Evolutionary conservation across 2,329 filamentous ascomycete genomes (phyloP).

Genomic region (Botrytis fragariae): DNA sequence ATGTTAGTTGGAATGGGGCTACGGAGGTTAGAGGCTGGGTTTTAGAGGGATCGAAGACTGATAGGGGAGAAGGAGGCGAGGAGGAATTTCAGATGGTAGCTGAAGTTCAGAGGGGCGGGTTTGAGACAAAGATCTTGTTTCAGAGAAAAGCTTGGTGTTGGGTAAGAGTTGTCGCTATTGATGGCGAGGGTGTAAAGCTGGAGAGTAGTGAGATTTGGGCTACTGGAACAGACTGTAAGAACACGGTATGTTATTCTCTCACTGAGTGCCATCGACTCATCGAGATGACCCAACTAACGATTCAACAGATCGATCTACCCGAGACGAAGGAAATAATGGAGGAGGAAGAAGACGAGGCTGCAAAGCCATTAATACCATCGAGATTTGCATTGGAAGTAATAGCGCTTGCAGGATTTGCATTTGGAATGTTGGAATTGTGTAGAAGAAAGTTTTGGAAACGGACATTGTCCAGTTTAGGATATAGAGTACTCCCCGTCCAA

Average conservation of each 20-base stretch:
- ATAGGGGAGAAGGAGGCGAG: not conserved
- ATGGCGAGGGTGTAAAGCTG: not conserved
- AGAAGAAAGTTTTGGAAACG: not conserved
- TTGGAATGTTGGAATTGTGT: not conserved
- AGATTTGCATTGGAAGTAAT: not conserved
- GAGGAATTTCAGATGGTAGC: not conserved
- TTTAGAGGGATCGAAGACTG: not conserved
- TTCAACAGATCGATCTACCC: not conserved
- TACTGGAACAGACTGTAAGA: not conserved
- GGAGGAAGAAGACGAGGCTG: not conserved
- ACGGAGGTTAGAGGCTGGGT: slow-evolving; percentile 1
- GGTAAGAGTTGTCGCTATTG: not conserved
- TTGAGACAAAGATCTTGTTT: not conserved
- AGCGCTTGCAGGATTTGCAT: not conserved
- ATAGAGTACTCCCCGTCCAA: not conserved
- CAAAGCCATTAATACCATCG: not conserved
- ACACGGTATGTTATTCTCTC: not conserved
- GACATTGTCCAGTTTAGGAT: not conserved
- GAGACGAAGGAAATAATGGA: not conserved
- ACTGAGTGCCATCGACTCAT: not conserved
- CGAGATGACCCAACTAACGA: not conserved
- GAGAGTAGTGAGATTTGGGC: not conserved
- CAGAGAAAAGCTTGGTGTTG: slow-evolving; percentile 5
- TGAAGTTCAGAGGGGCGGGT: not conserved
- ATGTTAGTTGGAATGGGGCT: slow-evolving; percentile 7